Evolutionary conservation across 1,284 basidiomycete species (phyloP).

Genomic region (Leccinum huronense): DNA sequence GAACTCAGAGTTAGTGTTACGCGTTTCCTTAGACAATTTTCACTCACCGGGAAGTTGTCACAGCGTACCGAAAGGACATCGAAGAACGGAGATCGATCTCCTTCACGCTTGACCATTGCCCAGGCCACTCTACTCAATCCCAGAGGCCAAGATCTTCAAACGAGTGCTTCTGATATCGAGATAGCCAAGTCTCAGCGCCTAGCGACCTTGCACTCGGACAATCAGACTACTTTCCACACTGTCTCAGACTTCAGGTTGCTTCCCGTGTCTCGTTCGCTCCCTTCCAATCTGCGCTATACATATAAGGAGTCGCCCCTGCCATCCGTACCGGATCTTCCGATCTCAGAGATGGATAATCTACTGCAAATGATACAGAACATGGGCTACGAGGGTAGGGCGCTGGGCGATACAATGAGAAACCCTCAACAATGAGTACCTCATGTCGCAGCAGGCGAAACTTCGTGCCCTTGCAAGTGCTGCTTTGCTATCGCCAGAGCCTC

Average conservation of each 20-base stretch:
- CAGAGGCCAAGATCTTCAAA: conserved; percentile 55
- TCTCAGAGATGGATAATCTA: conserved; percentile 23
- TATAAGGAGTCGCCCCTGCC: conserved; percentile 19
- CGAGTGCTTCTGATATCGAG: conserved; percentile 10
- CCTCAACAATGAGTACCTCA: conserved; percentile 22
- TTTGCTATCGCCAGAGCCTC: conserved; percentile 16
- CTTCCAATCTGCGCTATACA: conserved; percentile 22
- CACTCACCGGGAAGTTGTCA: conserved; percentile 11
- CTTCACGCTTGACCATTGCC: conserved; percentile 67
- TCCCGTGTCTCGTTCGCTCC: conserved; percentile 22
- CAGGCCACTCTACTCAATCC: conserved; percentile 73
- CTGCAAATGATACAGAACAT: conserved; percentile 30
- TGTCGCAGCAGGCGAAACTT: conserved; percentile 26
- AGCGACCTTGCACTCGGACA: conserved; percentile 6
- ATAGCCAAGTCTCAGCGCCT: conserved; percentile 10
- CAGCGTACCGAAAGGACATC: conserved; percentile 47
- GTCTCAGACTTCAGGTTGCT: conserved; percentile 8
- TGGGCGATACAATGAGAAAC: conserved; percentile 16
- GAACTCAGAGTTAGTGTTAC: conserved; percentile 43
- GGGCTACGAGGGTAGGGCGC: conserved; percentile 19
- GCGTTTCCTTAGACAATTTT: background rate
- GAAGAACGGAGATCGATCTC: conserved; percentile 57
- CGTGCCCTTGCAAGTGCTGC: conserved; percentile 27
- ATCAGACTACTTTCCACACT: conserved; percentile 6
- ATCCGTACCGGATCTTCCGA: conserved; percentile 16